These are phyloP conservation scores for Mycena galopus DNA, from an alignment of 768 basidiomycete genomes.

Conservation along the genomic window DNA sequence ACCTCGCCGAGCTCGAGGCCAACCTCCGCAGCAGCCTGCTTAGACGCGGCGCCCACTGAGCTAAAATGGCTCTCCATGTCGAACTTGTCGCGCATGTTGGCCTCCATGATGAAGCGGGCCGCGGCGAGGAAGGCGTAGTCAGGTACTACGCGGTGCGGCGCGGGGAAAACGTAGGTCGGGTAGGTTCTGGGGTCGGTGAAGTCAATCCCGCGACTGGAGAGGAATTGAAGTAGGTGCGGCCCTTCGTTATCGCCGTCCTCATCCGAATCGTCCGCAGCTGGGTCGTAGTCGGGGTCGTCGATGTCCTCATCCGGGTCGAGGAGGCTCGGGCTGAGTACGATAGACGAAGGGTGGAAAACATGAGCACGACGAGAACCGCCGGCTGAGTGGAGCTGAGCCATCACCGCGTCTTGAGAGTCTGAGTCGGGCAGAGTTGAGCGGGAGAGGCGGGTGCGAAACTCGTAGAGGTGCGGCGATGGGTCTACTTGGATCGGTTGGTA, in stretches of 20 bases:
- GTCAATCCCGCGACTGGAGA: constrained; percentile 29
- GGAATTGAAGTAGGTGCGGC: constrained; percentile 27
- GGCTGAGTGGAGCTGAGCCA: constrained; percentile 23
- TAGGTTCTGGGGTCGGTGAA: constrained; percentile 38
- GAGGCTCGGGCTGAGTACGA: constrained; percentile 23
- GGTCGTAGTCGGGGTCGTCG: constrained; percentile 33
- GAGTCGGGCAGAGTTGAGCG: constrained; percentile 18
- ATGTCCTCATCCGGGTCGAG: constrained; percentile 35
- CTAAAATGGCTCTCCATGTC: not conserved
- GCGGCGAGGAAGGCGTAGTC: constrained; percentile 68
- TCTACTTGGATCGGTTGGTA: constrained; percentile 48
- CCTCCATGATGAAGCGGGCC: constrained; percentile 64
- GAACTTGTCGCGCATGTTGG: constrained; percentile 60
- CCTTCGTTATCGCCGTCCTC: constrained; percentile 15
- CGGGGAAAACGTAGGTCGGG: constrained; percentile 37
- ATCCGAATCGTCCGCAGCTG: constrained; percentile 26
- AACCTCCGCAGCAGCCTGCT: constrained; percentile 29
- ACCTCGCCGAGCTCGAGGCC: constrained; percentile 33
- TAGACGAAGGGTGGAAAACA: constrained; percentile 31
- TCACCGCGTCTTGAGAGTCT: constrained; percentile 23
- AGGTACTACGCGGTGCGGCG: constrained; percentile 47
- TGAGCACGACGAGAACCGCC: constrained; percentile 3
- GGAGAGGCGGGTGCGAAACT: constrained; percentile 29
- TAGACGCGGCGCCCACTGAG: not conserved
- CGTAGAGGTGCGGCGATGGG: constrained; percentile 16